Base-by-base conservation (phyloP, 1,284 basidiomycete species). In the Pseudozyma sp. region DNA sequence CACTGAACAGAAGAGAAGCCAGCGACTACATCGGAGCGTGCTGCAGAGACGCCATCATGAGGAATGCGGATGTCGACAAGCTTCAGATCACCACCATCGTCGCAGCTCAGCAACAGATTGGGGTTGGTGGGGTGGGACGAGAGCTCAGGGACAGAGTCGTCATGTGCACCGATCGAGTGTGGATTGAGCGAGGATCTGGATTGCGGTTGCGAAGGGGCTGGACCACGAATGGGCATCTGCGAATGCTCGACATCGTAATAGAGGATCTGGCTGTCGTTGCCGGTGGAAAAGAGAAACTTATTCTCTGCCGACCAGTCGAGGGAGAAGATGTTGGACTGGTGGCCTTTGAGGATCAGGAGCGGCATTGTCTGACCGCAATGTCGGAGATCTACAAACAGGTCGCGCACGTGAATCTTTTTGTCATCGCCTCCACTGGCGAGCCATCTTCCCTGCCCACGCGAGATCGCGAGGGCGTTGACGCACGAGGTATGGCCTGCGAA, bases 291-390 rank as follows among this genome's bases (percentile, higher is more conserved):
- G 47, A 73, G 70, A n/a, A 57, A 66, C 51, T 60, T 49, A 37
- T 69, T 65, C 11, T 73, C 42, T 1, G 65, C 65, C 1, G 61
- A 52, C 70, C 70, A 73, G n/a, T 51, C 34, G 48, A 68, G 54
- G 6, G 70, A 73, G 29, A 73, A 73, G 70, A 73, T 64, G 60
- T 73, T 73, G 59, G 64, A 68, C 13, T 59, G 29, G 16, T 73
- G 70, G 8, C 70, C 70, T 7, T 68, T 40, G 10, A 73, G 53
- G n/a, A 54, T 59, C 33, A 46, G 40, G 6, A 68, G 13, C 2
- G 70, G 70, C 5, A 55, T 43, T 19, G 30, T 31, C 17, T 62
- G 31, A 11, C 29, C 30, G 1, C 31, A 30, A 16, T 48, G 11
- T 31, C 24, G 16, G n/a, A 61, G 44, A 35, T 64, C 47, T 40